Evolutionary conservation across 331 rosid genomes (phyloP), one percentile per base, ranked within the genome.

Genomic region (Saraca asoca): DNA sequence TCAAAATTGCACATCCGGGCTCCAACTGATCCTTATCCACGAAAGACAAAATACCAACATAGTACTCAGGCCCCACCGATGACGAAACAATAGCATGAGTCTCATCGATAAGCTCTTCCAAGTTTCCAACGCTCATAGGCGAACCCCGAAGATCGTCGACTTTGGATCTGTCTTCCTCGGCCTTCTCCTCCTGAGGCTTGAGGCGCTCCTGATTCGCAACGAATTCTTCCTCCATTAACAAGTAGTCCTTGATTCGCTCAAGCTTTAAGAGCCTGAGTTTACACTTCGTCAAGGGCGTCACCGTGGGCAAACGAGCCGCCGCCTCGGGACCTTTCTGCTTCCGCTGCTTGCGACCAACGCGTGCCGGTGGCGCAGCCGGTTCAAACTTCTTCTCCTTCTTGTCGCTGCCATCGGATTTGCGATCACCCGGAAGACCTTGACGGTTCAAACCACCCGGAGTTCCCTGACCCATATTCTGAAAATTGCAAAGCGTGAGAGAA

Each of bases 241-340:
- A 70, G 51, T 91, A 91, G 53, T 86, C 95, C 74, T 89, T 91
- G 44, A 91, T 78, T 3, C 98, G 86, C 81, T 91, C 98, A 29
- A 91, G 84, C 83, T 91, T 91, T 37, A 91, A 67, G 0, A 91
- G 78, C 78, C 98, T 69, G 12, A 91, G 86, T 71, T 86, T 89
- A 76, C 98, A 91, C 84, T 91, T 91, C 5, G 95, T 78, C 19
- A 70, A 60, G 14, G 98, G 98, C 12, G 98, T 89, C 37, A 91
- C 98, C 2, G 81, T 76, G 6, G 98, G 98, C 1, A 91, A 45
- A 9, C 95, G 82, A 33, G 96, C 88, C 49, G 95, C 96, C 2
- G 95, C 98, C 46, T 91, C 98, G 0, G 96, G 92, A 7, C 98
- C 98, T 72, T 91, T 91, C 67, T 91, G 96, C 73, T 82, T 91